These are phyloP conservation scores for Spergularia bocconei DNA, from an alignment of 148 eudicot species.

Conservation along the genomic window DNA sequence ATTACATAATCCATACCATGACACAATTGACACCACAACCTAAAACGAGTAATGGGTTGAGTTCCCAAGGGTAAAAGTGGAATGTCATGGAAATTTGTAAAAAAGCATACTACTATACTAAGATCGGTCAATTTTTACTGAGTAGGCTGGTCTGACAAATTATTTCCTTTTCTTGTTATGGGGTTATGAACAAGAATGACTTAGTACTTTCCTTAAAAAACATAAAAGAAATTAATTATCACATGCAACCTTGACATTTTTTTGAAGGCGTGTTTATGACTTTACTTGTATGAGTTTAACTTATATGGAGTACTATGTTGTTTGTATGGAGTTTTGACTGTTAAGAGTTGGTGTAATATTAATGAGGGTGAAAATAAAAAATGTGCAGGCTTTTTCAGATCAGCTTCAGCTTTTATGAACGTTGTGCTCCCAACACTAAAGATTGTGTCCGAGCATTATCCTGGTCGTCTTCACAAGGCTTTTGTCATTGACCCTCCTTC, in stretches of 20 bases:
- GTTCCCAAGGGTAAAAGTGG: slow-evolving; percentile 34
- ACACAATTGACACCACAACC: too few relatives aligned
- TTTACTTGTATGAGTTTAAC: background rate
- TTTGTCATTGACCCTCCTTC: slow-evolving; percentile 94
- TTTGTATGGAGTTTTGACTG: background rate
- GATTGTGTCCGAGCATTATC: slow-evolving; percentile 77
- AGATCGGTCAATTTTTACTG: slow-evolving; percentile 27
- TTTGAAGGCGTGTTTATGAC: background rate
- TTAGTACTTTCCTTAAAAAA: slow-evolving; percentile 1
- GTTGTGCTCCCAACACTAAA: slow-evolving; percentile 70
- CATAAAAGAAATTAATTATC: background rate
- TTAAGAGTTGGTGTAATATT: background rate
- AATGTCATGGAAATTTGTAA: slow-evolving; percentile 15
- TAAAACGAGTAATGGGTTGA: background rate
- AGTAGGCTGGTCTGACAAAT: background rate
- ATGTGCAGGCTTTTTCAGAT: slow-evolving; percentile 74
- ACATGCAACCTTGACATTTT: background rate
- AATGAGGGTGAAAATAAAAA: background rate
- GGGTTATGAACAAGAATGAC: slow-evolving; percentile 11
- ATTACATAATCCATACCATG: background rate
- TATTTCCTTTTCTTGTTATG: slow-evolving; percentile 6
- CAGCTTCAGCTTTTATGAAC: slow-evolving; percentile 90
- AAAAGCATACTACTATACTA: slow-evolving; percentile 11
- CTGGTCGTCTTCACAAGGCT: slow-evolving; percentile 73
- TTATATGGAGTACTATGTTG: background rate